phyloP scores from a whole-genome alignment of 1,284 basidiomycete genomes.

The Boletus calvinii region DNA sequence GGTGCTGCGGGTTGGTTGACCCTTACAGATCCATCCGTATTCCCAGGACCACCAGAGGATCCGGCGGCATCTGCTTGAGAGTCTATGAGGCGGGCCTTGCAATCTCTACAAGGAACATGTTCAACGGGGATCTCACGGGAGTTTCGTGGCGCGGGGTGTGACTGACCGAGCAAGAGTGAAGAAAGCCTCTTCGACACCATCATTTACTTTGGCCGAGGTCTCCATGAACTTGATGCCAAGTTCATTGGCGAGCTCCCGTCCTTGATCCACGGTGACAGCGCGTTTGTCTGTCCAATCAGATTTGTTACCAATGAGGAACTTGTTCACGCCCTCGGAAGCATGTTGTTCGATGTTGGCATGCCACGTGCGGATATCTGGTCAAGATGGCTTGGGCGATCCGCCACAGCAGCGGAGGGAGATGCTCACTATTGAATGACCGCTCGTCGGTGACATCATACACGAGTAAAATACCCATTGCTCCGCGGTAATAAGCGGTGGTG shows the following conservation, averaged over 20 bases:
- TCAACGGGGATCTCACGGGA: neutral
- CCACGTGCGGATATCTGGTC: conserved; percentile 96
- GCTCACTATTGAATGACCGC: conserved; percentile 94
- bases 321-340: conserved; percentile 98
- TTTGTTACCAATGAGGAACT: conserved; percentile 99
- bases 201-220: conserved; percentile 96
- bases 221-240: conserved; percentile 96
- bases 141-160: neutral
- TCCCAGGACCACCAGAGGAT: conserved; percentile 41
- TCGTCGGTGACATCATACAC: conserved; percentile 99
- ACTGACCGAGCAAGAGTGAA: conserved; percentile 92
- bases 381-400: neutral
- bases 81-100: conserved; percentile 96
- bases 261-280: conserved; percentile 85
- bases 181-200: conserved; percentile 99
- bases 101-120: conserved; percentile 61
- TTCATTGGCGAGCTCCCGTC: conserved; percentile 80
- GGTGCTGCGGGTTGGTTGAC: conserved; percentile 59
- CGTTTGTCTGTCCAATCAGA: conserved; percentile 98
- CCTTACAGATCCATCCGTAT: conserved; percentile 56
- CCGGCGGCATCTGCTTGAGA: conserved; percentile 75
- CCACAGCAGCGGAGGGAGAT: conserved; percentile 3
- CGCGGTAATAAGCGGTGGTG: conserved; percentile 99
- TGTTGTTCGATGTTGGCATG: conserved; percentile 98
- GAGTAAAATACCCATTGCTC: conserved; percentile 98